Percentiles rank a stretch among this genome's conserved stretches.
Conservation (phyloP, 441 rosid species). For the Kokia cookei region DNA sequence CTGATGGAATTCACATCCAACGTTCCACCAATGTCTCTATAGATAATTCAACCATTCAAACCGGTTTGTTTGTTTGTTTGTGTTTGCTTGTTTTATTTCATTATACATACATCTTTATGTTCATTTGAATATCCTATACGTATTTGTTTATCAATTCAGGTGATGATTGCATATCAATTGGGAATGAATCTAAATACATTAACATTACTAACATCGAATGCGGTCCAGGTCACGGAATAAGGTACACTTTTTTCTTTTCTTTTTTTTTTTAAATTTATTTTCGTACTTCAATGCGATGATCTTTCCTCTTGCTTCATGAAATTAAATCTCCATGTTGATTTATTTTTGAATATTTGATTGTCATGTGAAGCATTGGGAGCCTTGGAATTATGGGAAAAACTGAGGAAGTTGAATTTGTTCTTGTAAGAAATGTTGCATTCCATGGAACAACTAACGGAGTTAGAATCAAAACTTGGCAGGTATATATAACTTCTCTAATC, state of each 20-base stretch:
- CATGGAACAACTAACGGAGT: background rate
- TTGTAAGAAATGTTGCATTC: background rate
- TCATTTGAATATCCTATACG: background rate
- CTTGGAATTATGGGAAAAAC: background rate
- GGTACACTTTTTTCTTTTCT: background rate
- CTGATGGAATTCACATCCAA: background rate
- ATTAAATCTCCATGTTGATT: background rate
- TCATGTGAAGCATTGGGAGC: background rate
- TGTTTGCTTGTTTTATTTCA: background rate
- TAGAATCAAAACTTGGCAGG: background rate
- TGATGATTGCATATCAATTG: background rate
- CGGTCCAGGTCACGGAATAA: background rate
- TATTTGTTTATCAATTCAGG: background rate
- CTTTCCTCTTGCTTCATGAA: too few relatives aligned
- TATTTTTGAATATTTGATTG: background rate
- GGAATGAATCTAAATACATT: background rate
- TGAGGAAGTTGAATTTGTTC: background rate
- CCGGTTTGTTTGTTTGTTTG: background rate
- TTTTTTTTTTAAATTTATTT: background rate
- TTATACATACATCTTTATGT: background rate
- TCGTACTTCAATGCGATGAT: too few relatives aligned
- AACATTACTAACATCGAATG: background rate
- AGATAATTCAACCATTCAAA: background rate
- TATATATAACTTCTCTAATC: background rate
- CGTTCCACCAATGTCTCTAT: background rate